Conservation (phyloP, 2,329 filamentous ascomycete genomes). For the Penicillium sp. region DNA sequence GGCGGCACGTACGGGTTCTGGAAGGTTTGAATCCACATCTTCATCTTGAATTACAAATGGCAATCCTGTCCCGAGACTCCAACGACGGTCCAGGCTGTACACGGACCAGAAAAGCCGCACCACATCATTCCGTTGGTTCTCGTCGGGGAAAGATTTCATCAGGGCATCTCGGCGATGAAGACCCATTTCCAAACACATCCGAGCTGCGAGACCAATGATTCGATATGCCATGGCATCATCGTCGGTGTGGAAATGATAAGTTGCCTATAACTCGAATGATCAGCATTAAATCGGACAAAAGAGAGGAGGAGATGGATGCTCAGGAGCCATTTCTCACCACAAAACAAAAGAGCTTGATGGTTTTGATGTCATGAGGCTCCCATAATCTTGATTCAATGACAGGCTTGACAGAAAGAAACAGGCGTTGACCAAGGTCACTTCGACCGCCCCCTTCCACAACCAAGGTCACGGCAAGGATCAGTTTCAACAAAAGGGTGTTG, state of each 20-base stretch:
- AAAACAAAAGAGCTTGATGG: conserved; percentile 54
- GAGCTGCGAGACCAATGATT: conserved; percentile 73
- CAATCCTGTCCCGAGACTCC: conserved; percentile 84
- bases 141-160: conserved; percentile 58
- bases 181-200: conserved; percentile 73
- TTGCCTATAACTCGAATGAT: conserved; percentile 44
- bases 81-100: conserved; percentile 77
- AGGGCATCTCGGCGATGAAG: conserved; percentile 75
- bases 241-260: conserved; percentile 78
- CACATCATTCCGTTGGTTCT: conserved; percentile 61
- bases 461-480: conserved; percentile 72
- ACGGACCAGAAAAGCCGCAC: conserved; percentile 78
- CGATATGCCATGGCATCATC: conserved; percentile 84
- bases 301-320: neutral
- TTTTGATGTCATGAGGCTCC: conserved; percentile 52
- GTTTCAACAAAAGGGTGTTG: conserved; percentile 67
- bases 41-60: conserved; percentile 80
- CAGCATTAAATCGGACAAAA: neutral
- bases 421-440: conserved; percentile 63
- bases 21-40: conserved; percentile 74
- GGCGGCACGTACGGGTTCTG: conserved; percentile 61
- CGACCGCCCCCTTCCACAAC: conserved; percentile 73
- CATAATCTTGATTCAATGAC: conserved; percentile 60
- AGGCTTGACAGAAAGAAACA: conserved; percentile 72
- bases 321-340: conserved; percentile 21